Base-by-base conservation (phyloP, 169 alveolate genomes). In the Eimeria tenella region DNA sequence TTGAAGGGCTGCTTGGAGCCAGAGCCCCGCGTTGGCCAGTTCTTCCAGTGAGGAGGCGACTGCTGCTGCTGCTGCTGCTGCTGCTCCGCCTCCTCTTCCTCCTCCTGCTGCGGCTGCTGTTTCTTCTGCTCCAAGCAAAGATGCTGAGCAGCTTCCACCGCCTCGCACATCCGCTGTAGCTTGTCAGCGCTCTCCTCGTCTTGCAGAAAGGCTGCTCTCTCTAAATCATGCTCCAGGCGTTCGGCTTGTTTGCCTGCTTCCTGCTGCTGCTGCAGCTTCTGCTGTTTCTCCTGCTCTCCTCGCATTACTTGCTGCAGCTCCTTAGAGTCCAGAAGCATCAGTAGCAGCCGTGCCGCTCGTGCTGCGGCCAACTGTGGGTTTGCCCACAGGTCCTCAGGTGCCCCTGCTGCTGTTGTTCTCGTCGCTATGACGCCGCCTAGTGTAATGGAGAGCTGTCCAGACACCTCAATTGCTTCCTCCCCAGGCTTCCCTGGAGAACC, bases 251-350 rank as follows among this genome's bases (percentile, higher is more conserved):
- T 31, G 42, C 42, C 86, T 15, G 13, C 60, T 31, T 15, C 86
- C 6, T 25, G 63, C 63, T 75, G 86, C 86, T 49, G 86, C 86
- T 52, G 86, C 86, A 31, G 86, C 63, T 75, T 58, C 86, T 49
- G 63, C 63, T 49, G 63, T 42, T 75, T 17, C 86, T 75, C 31
- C 86, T 49, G 65, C 86, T 75, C 86, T 62, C 17, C 50, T 21
- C 42, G 65, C 23, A 75, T 58, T 62, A 49, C 86, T 10, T 42
- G 42, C 21, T 17, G 86, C 65, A 52, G 23, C 63, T 75, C 86
- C 15, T 75, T 31, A 19, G 63, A 42, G n/a, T 75, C 86, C 65
- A 75, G 63, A 13, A 52, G 77, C 77, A 68, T 15, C 77, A 68
- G 77, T 23, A 68, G 31, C n/a, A 68, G 49, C n/a, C 77, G n/a